phyloP scores from a whole-genome alignment of 176 grass and related monocot species.

The Eragrostis nindensis region DNA sequence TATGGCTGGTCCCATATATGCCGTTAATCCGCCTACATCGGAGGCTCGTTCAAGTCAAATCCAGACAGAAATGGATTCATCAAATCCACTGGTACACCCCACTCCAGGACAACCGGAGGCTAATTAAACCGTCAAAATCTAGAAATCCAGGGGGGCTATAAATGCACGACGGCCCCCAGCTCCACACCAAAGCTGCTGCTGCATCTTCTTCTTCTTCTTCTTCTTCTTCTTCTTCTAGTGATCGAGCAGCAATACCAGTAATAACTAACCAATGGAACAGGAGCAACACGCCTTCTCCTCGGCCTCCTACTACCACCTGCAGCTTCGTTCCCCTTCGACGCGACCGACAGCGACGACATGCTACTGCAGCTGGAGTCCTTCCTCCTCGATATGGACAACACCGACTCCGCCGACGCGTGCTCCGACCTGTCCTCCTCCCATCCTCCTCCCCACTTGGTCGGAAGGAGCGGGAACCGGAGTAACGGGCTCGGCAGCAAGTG shows the following conservation, averaged over 20 bases:
- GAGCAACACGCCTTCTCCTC: background rate
- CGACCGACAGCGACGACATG: background rate
- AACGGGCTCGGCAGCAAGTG: background rate
- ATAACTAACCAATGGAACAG: background rate
- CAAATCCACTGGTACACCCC: too few relatives aligned
- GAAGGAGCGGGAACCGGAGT: background rate
- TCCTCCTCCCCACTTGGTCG: background rate
- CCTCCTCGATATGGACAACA: background rate
- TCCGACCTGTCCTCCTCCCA: background rate
- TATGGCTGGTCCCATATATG: too few relatives aligned
- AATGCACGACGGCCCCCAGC: too few relatives aligned
- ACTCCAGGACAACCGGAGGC: background rate
- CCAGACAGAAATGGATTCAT: too few relatives aligned
- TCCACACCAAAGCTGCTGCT: too few relatives aligned
- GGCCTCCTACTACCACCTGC: too few relatives aligned
- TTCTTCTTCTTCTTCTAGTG: too few relatives aligned
- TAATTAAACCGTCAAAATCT: background rate
- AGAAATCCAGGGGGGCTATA: background rate
- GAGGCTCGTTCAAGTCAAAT: too few relatives aligned
- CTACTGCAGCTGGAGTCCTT: background rate
- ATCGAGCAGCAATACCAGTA: background rate
- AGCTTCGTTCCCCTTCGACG: background rate
- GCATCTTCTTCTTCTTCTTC: too few relatives aligned
- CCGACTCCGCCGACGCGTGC: background rate
- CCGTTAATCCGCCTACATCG: too few relatives aligned